Evolutionary conservation across 768 basidiomycete species (phyloP).

Genomic region (Collybia sordida): DNA sequence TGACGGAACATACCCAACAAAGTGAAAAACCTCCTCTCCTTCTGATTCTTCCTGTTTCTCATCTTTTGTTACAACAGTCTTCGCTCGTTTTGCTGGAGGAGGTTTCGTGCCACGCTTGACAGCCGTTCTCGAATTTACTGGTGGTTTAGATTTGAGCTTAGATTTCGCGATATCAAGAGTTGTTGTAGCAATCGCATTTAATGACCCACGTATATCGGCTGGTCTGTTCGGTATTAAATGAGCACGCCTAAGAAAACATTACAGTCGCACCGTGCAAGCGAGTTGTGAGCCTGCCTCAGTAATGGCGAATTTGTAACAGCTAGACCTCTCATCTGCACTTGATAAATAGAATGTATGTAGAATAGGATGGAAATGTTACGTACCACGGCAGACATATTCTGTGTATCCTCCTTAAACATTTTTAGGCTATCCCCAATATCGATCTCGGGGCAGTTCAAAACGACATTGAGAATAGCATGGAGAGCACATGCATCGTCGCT

Average conservation of each 20-base stretch:
- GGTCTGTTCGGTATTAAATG: constrained; percentile 35
- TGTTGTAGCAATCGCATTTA: constrained; percentile 42
- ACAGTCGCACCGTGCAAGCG: constrained; percentile 51
- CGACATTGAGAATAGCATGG: constrained; percentile 58
- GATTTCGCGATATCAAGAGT: constrained; percentile 44
- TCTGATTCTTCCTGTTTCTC: constrained; percentile 24
- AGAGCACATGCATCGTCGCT: constrained; percentile 67
- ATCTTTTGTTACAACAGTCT: constrained; percentile 16
- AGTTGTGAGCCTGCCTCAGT: constrained; percentile 58
- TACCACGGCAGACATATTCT: constrained; percentile 57
- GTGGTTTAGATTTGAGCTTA: constrained; percentile 22
- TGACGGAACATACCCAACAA: constrained; percentile 64
- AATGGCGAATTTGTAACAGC: constrained; percentile 56
- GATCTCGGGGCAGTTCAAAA: constrained; percentile 54
- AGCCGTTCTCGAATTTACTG: constrained; percentile 7
- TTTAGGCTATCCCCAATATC: constrained; percentile 46
- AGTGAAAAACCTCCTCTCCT: constrained; percentile 55
- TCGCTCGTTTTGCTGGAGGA: constrained; percentile 36
- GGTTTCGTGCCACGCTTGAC: constrained; percentile 26
- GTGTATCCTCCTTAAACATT: constrained; percentile 49
- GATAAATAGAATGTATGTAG: background rate
- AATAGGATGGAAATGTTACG: constrained; percentile 18
- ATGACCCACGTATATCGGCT: constrained; percentile 54
- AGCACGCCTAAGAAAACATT: background rate
- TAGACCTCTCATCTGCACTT: constrained; percentile 58